Conservation (phyloP, 345 rosid species). For the Arabis hirsuta region DNA sequence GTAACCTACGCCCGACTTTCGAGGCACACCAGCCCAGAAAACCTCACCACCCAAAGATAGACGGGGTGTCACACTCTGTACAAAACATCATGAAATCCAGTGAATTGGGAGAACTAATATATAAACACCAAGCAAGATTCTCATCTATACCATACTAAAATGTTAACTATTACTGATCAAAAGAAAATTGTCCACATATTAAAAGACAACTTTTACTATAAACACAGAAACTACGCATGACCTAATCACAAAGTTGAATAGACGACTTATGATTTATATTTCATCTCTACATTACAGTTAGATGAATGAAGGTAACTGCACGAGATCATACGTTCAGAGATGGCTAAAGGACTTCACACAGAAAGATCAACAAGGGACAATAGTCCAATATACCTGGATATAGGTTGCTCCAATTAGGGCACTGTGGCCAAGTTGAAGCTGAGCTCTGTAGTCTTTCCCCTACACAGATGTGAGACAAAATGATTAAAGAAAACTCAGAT, state of each 20-base stretch:
- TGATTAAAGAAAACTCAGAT: not conserved
- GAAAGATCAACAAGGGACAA: constrained; percentile 7
- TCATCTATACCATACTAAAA: constrained; percentile 1
- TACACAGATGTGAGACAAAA: constrained; percentile 33
- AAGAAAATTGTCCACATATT: not conserved
- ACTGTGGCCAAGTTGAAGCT: constrained; percentile 83
- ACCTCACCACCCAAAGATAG: constrained; percentile 91
- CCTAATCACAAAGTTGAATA: constrained; percentile 15
- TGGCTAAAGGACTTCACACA: constrained; percentile 4
- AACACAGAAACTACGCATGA: constrained; percentile 19
- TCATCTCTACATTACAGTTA: constrained; percentile 15
- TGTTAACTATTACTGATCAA: not conserved
- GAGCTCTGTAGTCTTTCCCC: constrained; percentile 88
- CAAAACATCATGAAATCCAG: constrained; percentile 10
- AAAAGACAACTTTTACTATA: not conserved
- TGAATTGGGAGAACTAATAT: not conserved
- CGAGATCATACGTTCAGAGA: not conserved
- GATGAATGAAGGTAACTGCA: not conserved
- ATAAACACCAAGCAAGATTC: not conserved
- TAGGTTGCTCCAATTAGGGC: constrained; percentile 88
- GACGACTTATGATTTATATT: constrained; percentile 1
- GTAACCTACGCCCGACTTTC: constrained; percentile 94
- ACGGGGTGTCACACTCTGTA: constrained; percentile 77
- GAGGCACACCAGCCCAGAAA: constrained; percentile 97
- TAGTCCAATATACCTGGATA: constrained; percentile 70